Conservation (phyloP, 176 grass and related monocot species). For the Puccinellia tenuiflora region DNA sequence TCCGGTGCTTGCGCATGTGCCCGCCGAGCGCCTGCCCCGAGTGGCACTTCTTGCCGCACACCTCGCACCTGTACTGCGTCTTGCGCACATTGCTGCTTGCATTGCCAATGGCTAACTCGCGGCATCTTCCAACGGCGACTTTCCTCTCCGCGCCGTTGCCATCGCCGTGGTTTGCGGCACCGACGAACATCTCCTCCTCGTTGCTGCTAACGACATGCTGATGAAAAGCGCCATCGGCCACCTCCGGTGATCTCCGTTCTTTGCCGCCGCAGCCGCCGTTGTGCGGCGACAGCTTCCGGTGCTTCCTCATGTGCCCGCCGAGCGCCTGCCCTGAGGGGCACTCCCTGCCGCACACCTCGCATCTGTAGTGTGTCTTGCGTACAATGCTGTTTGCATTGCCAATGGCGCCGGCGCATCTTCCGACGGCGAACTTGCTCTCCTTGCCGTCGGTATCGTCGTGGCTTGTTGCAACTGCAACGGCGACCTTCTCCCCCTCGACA, state of each 20-base stretch:
- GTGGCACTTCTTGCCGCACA: constrained; percentile 6
- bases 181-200: neutral
- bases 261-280: neutral
- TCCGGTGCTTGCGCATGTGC: constrained; percentile 39
- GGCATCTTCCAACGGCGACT: neutral
- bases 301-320: constrained; percentile 32
- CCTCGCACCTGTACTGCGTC: constrained; percentile 21
- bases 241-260: neutral
- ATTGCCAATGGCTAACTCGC: neutral
- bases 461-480: neutral
- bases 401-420: neutral
- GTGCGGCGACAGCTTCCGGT: neutral
- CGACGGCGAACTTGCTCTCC: neutral
- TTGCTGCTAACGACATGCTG: neutral
- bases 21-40: constrained; percentile 20
- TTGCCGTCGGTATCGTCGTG: neutral
- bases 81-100: neutral
- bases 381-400: neutral
- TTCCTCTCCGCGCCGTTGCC: neutral
- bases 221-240: neutral
- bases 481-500: neutral
- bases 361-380: neutral
- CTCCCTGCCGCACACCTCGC: constrained; percentile 30
- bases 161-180: neutral
- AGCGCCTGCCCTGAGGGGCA: constrained; percentile 14